Evolutionary conservation across 2,329 filamentous ascomycete genomes (phyloP), one percentile per base, ranked within the genome.

Genomic region (Neonectria hederae): DNA sequence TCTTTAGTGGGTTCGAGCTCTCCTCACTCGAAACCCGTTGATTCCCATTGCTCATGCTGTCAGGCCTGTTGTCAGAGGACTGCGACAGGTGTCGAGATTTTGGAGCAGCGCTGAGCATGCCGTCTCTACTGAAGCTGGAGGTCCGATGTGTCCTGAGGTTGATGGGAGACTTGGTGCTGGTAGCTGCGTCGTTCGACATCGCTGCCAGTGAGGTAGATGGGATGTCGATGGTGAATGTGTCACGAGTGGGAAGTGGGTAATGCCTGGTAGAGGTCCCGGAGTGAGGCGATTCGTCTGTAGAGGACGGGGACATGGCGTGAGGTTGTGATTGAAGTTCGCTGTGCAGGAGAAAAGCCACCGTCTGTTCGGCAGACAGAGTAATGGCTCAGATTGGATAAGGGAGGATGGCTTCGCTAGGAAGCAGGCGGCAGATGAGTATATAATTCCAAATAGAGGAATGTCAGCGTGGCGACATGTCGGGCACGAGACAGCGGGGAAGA

Each of bases 1-100:
- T 83, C 78, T 90, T 89, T 30, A 89, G 78, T 42, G 87, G 86
- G 67, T 87, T 87, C 26, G 83, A 81, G 59, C 83, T 83, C 72
- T 89, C 86, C 68, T 88, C 84, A 72, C 72, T 76, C 21, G 76
- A 76, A 48, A 74, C 75, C 71, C 83, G 85, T 70, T 83, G 80
- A 64, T 81, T 78, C 40, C 81, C 83, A 73, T 83, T 83, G 67
- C 76, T 74, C 49, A 79, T 69, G 57, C 76, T 75, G 13, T 85
- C 83, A 48, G 76, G 73, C 38, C 79, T 78, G 61, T 83, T 80
- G 14, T 85, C 85, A 35, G 83, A 84, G 2, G 85, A 83, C 72
- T 87, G 86, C 24, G 86, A 87, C 57, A 86, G 75, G 70, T 87
- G 85, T 26, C 86, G 79, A 49, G 83, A 79, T 70, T 86, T 87